phyloP scores from a whole-genome alignment of 164 flowering plant genomes.

The Magnolia kwangsiensis region DNA sequence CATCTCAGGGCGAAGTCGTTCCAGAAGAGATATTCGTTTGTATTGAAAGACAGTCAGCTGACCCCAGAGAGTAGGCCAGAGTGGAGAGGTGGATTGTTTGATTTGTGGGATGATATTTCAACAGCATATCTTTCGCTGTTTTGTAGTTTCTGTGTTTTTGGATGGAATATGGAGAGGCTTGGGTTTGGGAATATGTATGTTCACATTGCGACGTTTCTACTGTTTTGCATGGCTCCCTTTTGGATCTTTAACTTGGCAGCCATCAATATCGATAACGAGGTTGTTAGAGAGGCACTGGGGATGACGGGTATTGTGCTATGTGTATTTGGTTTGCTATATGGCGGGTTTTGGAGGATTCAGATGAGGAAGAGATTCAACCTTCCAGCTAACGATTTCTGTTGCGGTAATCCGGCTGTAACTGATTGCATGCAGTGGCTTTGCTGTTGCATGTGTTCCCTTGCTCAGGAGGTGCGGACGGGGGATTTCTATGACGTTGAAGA shows the following conservation, averaged over 20 bases:
- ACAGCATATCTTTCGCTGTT: constrained; percentile 78
- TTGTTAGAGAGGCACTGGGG: constrained; percentile 50
- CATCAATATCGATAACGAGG: constrained; percentile 58
- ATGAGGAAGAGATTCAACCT: constrained; percentile 88
- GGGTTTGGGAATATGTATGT: constrained; percentile 98
- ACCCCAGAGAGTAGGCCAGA: constrained; percentile 45
- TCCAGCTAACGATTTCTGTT: constrained; percentile 61
- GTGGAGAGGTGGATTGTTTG: constrained; percentile 90
- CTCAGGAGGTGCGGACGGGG: constrained; percentile 88
- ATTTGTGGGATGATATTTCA: constrained; percentile 82
- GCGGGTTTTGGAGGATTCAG: constrained; percentile 97
- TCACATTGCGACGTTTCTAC: constrained; percentile 79
- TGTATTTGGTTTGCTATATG: constrained; percentile 78
- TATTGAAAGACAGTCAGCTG: constrained; percentile 38
- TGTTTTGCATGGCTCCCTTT: constrained; percentile 84
- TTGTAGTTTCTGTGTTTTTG: constrained; percentile 87
- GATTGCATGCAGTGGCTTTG: constrained; percentile 87
- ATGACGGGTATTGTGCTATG: constrained; percentile 73
- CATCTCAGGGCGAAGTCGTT: constrained; percentile 30
- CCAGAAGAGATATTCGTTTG: constrained; percentile 75
- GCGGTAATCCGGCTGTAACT: constrained; percentile 48
- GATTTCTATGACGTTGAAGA: constrained; percentile 76
- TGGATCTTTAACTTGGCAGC: constrained; percentile 89
- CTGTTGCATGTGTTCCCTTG: constrained; percentile 95
- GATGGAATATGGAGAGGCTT: constrained; percentile 98